Evolutionary conservation across 2,329 filamentous ascomycete species (phyloP), one percentile per base, ranked within the genome.

Genomic region (Saccharata proteae): DNA sequence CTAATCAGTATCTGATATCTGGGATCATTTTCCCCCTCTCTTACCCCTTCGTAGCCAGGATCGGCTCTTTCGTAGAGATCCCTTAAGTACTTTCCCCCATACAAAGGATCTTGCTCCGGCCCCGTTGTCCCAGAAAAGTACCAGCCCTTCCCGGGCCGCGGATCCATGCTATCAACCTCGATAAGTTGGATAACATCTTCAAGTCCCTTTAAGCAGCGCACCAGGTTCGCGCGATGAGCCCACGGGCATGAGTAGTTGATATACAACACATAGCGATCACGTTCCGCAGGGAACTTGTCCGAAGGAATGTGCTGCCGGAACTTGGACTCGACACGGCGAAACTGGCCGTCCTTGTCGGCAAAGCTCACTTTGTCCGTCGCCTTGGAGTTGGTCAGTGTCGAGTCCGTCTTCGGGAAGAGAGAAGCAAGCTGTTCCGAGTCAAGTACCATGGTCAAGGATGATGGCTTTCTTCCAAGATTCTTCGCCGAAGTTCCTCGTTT

Each of bases 1-100:
- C n/a, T n/a, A n/a, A 1, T n/a, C 77, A 81, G 1, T 57, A 88
- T 21, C 71, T 57, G 1, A 9, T 9, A 9, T 22, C 20, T n/a
- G n/a, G n/a, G n/a, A n/a, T n/a, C n/a, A n/a, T n/a, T n/a, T n/a
- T n/a, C n/a, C n/a, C n/a, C n/a, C n/a, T n/a, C n/a, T n/a, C n/a
- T n/a, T n/a, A n/a, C n/a, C 10, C 51, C 49, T 8, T 38, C 42
- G 29, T 54, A 54, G 6, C 40, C 28, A 3, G 74, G 66, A 43
- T 85, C 70, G 5, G 69, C 73, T 40, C 68, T 66, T 53, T 82
- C 73, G 59, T 92, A 92, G 24, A 92, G 52, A 29, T 90, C 63
- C 34, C 76, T 72, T 26, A 54, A 19, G 35, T 43, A 51, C 28
- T 49, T 37, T 19, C 46, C 42, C 30, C 51, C 50, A 24, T 47